phyloP scores from a whole-genome alignment of 345 rosid genomes.

The Heritiera littoralis region DNA sequence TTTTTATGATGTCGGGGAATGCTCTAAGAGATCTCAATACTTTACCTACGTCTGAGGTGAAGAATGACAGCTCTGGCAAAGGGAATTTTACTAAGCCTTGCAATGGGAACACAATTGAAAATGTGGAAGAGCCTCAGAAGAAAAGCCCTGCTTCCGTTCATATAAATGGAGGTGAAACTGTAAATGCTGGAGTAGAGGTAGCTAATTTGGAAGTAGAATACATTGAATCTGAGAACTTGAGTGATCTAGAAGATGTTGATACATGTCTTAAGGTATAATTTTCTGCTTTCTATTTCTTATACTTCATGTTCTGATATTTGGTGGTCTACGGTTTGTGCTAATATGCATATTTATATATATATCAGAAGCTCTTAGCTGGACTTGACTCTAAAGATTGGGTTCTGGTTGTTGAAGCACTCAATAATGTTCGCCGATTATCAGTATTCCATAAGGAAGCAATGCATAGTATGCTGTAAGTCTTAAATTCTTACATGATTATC shows the following conservation, averaged over 20 bases:
- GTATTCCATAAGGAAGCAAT: constrained; percentile 71
- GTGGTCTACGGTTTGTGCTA: constrained; percentile 9
- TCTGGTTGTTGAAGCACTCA: constrained; percentile 74
- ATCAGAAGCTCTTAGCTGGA: constrained; percentile 63
- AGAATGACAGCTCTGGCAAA: constrained; percentile 48
- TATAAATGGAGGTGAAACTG: constrained; percentile 43
- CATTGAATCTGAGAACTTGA: constrained; percentile 71
- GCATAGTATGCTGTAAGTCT: constrained; percentile 70
- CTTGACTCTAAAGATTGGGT: constrained; percentile 91
- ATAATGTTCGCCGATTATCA: constrained; percentile 75
- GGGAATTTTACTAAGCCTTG: constrained; percentile 52
- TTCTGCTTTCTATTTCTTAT: constrained; percentile 9
- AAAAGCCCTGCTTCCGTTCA: constrained; percentile 33
- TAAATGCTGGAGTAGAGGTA: constrained; percentile 45
- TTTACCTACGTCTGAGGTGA: constrained; percentile 55
- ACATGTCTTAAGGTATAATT: constrained; percentile 54
- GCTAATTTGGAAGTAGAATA: constrained; percentile 72
- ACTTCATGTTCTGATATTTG: neutral
- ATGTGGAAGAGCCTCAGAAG: constrained; percentile 48
- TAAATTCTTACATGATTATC: neutral
- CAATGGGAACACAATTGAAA: constrained; percentile 49
- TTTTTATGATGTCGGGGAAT: constrained; percentile 53
- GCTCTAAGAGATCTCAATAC: constrained; percentile 71
- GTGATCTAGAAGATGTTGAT: constrained; percentile 72
- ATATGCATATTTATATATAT: neutral